Evolutionary conservation across 2,329 filamentous ascomycete species (phyloP).

Genomic region (Rhynchosporium agropyri): DNA sequence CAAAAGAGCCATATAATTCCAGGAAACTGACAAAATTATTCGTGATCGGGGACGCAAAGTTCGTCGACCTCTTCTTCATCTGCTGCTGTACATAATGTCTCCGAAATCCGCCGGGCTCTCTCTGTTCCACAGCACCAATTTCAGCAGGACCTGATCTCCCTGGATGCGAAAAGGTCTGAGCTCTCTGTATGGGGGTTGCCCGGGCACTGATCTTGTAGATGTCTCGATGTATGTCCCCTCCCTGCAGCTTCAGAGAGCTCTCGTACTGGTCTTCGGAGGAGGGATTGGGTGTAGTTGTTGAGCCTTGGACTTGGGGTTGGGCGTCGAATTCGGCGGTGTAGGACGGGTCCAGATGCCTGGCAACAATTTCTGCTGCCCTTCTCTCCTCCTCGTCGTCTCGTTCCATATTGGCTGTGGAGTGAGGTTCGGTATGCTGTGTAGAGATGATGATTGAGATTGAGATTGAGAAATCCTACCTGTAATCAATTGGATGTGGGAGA

Average conservation of each 20-base stretch:
- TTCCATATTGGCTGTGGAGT: neutral
- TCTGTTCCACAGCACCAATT: constrained; percentile 45
- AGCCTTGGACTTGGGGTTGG: constrained; percentile 27
- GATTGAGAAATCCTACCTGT: too few species aligned
- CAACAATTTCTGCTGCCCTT: constrained; percentile 44
- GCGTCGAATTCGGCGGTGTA: constrained; percentile 50
- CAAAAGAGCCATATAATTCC: constrained; percentile 92
- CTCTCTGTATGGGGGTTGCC: constrained; percentile 51
- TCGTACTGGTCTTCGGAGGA: constrained; percentile 46
- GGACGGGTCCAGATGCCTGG: constrained; percentile 46
- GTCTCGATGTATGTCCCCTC: constrained; percentile 77
- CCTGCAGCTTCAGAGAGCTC: constrained; percentile 72
- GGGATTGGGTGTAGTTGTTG: constrained; percentile 37
- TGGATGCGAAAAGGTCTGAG: constrained; percentile 68
- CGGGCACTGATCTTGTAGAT: constrained; percentile 73
- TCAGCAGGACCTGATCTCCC: constrained; percentile 43
- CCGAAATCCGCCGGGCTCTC: constrained; percentile 56
- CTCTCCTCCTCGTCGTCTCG: constrained; percentile 23
- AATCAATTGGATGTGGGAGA: too few species aligned
- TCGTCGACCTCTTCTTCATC: constrained; percentile 30
- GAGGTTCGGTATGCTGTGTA: too few species aligned
- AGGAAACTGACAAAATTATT: constrained; percentile 93
- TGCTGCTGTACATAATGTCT: constrained; percentile 51
- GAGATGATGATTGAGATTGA: too few species aligned
- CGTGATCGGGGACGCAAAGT: constrained; percentile 67